A percentile compares a stretch with the other conserved stretches of the same genome.
These are phyloP conservation scores for Jackrogersella multiformis DNA, from an alignment of 495 filamentous ascomycete genomes.

Conservation along the genomic window DNA sequence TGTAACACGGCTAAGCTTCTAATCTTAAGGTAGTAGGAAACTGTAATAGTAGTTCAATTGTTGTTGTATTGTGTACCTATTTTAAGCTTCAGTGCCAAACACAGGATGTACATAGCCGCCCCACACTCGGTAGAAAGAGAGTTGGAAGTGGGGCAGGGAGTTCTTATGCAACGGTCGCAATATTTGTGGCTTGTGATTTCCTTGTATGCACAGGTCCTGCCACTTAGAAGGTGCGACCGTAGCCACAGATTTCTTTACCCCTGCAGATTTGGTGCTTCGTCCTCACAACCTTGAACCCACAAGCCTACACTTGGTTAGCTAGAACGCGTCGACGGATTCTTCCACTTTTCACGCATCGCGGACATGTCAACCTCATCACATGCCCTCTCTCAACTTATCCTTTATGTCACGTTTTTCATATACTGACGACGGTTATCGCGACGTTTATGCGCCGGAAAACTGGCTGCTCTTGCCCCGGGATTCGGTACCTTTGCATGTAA, in stretches of 20 bases:
- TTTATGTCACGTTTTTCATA: constrained; percentile 28
- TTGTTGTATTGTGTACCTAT: no score
- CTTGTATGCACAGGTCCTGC: background rate
- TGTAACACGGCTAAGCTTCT: background rate
- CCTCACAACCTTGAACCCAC: constrained; percentile 24
- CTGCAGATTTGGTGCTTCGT: constrained; percentile 27
- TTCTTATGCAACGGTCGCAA: constrained; percentile 20
- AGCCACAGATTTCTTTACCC: constrained; percentile 17
- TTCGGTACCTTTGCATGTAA: constrained; percentile 15
- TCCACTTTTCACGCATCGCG: constrained; percentile 44
- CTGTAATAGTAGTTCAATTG: no score
- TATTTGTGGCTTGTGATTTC: constrained; percentile 21
- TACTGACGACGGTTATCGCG: constrained; percentile 24
- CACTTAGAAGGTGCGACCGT: background rate
- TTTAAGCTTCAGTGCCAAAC: no score
- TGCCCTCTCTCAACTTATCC: constrained; percentile 21
- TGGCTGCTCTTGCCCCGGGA: constrained; percentile 2
- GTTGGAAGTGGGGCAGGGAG: constrained; percentile 6
- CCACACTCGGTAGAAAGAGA: no score
- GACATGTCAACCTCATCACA: constrained; percentile 38
- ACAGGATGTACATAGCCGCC: no score
- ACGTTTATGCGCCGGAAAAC: constrained; percentile 3
- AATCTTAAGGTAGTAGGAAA: no score
- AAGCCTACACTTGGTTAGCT: constrained; percentile 41
- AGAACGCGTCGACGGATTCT: constrained; percentile 43